These are phyloP conservation scores for Boletus subparvulus DNA, from an alignment of 768 basidiomycete genomes.

Conservation along the genomic window DNA sequence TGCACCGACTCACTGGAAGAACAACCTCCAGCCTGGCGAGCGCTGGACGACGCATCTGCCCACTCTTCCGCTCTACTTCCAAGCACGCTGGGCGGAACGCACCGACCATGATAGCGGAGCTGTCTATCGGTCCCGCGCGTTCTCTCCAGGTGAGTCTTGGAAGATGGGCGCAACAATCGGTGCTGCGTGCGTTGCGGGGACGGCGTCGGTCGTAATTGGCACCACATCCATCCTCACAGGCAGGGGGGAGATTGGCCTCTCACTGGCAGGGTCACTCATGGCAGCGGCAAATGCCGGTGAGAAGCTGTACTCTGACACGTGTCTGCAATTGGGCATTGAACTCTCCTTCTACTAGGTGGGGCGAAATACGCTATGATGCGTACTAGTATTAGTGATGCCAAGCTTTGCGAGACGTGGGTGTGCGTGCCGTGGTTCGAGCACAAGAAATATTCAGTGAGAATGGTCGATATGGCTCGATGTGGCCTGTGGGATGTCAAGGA, in stretches of 20 bases:
- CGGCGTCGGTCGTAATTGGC: constrained; percentile 20
- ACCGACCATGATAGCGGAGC: constrained; percentile 9
- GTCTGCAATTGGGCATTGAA: neutral
- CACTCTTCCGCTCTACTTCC: constrained; percentile 9
- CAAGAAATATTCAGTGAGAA: constrained; percentile 19
- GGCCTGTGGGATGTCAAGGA: constrained; percentile 21
- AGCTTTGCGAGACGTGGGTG: constrained; percentile 17
- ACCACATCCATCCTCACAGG: neutral
- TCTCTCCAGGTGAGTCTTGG: constrained; percentile 18
- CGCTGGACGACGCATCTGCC: constrained; percentile 16
- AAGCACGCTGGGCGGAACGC: constrained; percentile 16
- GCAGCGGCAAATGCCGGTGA: constrained; percentile 11
- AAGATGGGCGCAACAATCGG: constrained; percentile 19
- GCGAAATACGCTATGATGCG: constrained; percentile 5
- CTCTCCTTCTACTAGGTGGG: constrained; percentile 1
- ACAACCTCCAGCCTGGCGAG: constrained; percentile 17
- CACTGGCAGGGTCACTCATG: constrained; percentile 8
- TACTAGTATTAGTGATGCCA: neutral
- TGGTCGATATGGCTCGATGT: neutral
- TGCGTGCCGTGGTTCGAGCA: constrained; percentile 25
- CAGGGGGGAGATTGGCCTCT: constrained; percentile 1
- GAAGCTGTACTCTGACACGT: neutral
- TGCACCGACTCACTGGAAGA: constrained; percentile 12
- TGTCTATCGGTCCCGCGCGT: constrained; percentile 8
- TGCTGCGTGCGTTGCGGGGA: constrained; percentile 15